Evolutionary conservation across 2,329 filamentous ascomycete genomes (phyloP).

Genomic region (Colletotrichum sp.): DNA sequence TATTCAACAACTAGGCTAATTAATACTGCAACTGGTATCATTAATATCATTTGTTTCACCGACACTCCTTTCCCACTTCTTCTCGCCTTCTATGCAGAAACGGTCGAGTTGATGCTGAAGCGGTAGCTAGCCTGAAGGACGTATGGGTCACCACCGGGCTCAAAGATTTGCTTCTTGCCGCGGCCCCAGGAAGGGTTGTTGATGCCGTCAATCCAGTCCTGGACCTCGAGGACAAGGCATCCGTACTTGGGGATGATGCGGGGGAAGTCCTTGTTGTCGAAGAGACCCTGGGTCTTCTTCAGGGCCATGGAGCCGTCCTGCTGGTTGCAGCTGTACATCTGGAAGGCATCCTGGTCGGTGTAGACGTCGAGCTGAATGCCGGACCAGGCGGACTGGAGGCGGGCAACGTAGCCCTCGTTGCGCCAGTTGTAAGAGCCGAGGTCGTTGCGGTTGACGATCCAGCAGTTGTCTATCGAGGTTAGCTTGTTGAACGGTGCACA

Average conservation of each 20-base stretch:
- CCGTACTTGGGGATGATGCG: conserved; percentile 76
- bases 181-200: conserved; percentile 90
- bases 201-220: conserved; percentile 94
- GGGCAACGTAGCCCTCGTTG: conserved; percentile 63
- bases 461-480: conserved; percentile 64
- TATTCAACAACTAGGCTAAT: not conserved
- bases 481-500: not conserved
- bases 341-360: conserved; percentile 85
- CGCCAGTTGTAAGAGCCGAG: conserved; percentile 69
- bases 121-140: conserved; percentile 66
- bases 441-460: conserved; percentile 67
- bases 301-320: conserved; percentile 75
- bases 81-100: not conserved
- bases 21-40: not conserved
- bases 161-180: conserved; percentile 62
- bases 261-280: conserved; percentile 57
- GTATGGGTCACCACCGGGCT: conserved; percentile 64
- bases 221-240: conserved; percentile 88
- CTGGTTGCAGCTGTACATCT: conserved; percentile 84
- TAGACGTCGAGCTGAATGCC: conserved; percentile 85
- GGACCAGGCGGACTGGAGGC: conserved; percentile 74
- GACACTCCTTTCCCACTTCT: not conserved
- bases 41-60: not conserved
- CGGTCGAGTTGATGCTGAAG: conserved; percentile 55
- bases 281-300: conserved; percentile 73